A percentile compares a stretch with the other conserved stretches of the same genome.
These are phyloP conservation scores for Akanthomyces lecanii DNA, from an alignment of 2,329 filamentous ascomycete species.

Conservation along the genomic window DNA sequence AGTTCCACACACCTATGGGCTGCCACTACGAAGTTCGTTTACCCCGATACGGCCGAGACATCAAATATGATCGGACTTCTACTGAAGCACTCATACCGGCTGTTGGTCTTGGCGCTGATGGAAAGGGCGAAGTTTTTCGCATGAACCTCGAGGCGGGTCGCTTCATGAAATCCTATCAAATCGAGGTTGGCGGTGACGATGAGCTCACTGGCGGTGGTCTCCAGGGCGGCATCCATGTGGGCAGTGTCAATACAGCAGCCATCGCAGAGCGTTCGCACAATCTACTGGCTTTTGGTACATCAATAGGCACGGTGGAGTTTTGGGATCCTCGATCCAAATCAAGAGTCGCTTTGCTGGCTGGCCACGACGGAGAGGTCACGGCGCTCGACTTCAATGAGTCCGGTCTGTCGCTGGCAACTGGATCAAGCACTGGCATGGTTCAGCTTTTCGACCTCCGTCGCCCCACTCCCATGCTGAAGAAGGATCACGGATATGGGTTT, in stretches of 20 bases:
- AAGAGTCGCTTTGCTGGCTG: slow-evolving; percentile 71
- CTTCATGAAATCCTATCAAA: slow-evolving; percentile 90
- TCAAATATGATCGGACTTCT: slow-evolving; percentile 76
- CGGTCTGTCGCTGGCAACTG: slow-evolving; percentile 79
- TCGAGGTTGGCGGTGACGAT: slow-evolving; percentile 86
- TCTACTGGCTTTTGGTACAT: slow-evolving; percentile 87
- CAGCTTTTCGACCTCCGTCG: slow-evolving; percentile 90
- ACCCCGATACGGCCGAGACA: slow-evolving; percentile 85
- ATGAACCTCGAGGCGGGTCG: slow-evolving; percentile 87
- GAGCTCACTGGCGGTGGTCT: slow-evolving; percentile 66
- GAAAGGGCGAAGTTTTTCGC: slow-evolving; percentile 86
- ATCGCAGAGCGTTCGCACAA: slow-evolving; percentile 88
- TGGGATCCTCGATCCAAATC: slow-evolving; percentile 88
- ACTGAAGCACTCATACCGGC: slow-evolving; percentile 84
- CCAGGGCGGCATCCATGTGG: slow-evolving; percentile 81
- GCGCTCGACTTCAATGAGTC: slow-evolving; percentile 81
- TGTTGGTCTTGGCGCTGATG: slow-evolving; percentile 81
- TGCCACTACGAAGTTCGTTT: slow-evolving; percentile 87
- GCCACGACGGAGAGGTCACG: slow-evolving; percentile 70
- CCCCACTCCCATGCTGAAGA: slow-evolving; percentile 77
- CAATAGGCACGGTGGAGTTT: slow-evolving; percentile 91
- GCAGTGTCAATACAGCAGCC: slow-evolving; percentile 81
- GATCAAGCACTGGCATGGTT: slow-evolving; percentile 82
- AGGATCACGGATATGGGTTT: slow-evolving; percentile 94
- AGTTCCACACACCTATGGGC: slow-evolving; percentile 87